Percentiles rank a stretch among this genome's conserved stretches.
Evolutionary conservation across 768 basidiomycete species (phyloP).

Genomic region (Pulveroboletus sp.): DNA sequence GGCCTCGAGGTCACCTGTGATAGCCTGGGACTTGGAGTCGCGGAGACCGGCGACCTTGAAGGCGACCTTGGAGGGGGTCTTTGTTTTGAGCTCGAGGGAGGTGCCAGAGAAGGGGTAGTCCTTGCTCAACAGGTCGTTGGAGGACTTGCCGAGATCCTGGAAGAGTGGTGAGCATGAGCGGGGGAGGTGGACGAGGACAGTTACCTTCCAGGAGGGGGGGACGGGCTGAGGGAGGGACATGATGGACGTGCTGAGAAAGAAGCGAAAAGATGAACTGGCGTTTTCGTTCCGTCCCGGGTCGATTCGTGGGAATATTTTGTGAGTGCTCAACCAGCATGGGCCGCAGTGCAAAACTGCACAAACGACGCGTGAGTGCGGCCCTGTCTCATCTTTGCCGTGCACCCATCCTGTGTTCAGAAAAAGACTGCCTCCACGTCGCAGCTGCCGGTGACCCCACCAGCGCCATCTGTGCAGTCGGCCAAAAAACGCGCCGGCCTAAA

Average conservation of each 20-base stretch:
- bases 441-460: no score
- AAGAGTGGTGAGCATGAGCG: slow-evolving; percentile 2
- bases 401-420: slow-evolving; percentile 19
- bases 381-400: neutral
- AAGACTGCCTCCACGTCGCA: slow-evolving; percentile 15
- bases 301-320: slow-evolving; percentile 29
- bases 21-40: slow-evolving; percentile 67
- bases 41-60: slow-evolving; percentile 91
- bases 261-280: neutral
- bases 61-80: slow-evolving; percentile 81
- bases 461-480: slow-evolving; percentile 16
- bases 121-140: slow-evolving; percentile 88
- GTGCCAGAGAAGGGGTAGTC: slow-evolving; percentile 82
- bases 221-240: slow-evolving; percentile 96
- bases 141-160: slow-evolving; percentile 95
- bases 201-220: slow-evolving; percentile 94
- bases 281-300: slow-evolving; percentile 20
- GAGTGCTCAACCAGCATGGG: slow-evolving; percentile 25
- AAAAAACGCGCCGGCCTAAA: slow-evolving; percentile 29
- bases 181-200: neutral
- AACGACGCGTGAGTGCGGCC: slow-evolving; percentile 29
- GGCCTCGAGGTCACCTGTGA: slow-evolving; percentile 90
- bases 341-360: slow-evolving; percentile 34
- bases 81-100: slow-evolving; percentile 82
- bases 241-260: slow-evolving; percentile 20